A percentile compares a stretch with the other conserved stretches of the same genome.
Evolutionary conservation across 2,329 filamentous ascomycete species (phyloP).

Genomic region (Aspergillus jensenii): DNA sequence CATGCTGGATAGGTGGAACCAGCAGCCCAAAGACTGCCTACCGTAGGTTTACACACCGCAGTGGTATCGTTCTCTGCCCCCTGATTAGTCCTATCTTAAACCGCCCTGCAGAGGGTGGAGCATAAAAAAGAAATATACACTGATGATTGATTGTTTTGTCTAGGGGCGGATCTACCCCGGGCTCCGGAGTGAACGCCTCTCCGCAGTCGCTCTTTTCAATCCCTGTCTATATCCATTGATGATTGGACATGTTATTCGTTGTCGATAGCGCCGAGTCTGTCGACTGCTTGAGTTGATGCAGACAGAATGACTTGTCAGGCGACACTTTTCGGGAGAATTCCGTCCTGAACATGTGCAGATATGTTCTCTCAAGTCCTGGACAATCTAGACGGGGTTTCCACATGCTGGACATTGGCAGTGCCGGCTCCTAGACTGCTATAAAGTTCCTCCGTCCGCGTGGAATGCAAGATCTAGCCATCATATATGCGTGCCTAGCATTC

Average conservation of each 20-base stretch:
- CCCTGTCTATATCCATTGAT: background rate
- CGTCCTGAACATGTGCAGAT: constrained; percentile 12
- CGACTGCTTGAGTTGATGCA: constrained; percentile 12
- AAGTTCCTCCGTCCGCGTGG: constrained; percentile 12
- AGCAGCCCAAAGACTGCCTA: background rate
- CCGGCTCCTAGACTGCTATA: constrained; percentile 6
- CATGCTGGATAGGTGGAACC: background rate
- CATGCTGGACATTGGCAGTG: constrained; percentile 1
- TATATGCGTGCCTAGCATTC: constrained; percentile 32
- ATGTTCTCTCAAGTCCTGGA: constrained; percentile 6
- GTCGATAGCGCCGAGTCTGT: constrained; percentile 1
- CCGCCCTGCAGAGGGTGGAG: background rate
- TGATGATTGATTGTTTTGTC: background rate
- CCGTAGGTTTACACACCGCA: background rate
- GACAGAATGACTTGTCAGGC: constrained; percentile 21
- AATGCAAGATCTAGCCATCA: constrained; percentile 23
- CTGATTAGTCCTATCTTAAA: background rate
- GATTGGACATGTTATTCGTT: background rate
- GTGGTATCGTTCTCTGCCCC: background rate
- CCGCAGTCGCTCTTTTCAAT: background rate
- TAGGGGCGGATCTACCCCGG: background rate
- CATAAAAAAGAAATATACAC: background rate
- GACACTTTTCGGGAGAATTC: constrained; percentile 10
- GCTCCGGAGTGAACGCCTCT: background rate
- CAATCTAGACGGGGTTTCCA: constrained; percentile 1